These are phyloP conservation scores for Peterozyma toletana DNA, from an alignment of 805 yeast genomes.

Conservation along the genomic window DNA sequence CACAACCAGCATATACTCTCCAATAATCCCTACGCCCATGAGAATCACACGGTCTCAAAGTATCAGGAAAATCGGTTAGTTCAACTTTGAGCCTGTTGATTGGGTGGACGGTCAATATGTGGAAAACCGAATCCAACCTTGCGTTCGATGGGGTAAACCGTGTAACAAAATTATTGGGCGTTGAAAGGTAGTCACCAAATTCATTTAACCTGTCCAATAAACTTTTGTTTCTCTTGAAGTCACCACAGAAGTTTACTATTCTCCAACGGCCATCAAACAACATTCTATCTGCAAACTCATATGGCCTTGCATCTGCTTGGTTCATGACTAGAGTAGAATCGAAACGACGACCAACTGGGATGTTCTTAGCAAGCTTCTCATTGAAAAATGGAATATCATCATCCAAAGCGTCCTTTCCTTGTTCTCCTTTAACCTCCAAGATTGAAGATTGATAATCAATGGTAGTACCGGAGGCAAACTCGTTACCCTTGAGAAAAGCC, in stretches of 20 bases:
- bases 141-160: slow-evolving; percentile 21
- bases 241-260: slow-evolving; percentile 21
- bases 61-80: slow-evolving; percentile 19
- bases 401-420: slow-evolving; percentile 2
- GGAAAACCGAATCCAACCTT: slow-evolving; percentile 18
- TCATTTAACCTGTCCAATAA: slow-evolving; percentile 6
- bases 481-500: slow-evolving; percentile 19
- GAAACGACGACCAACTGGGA: slow-evolving; percentile 20
- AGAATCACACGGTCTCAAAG: slow-evolving; percentile 17
- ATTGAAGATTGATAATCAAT: slow-evolving; percentile 20
- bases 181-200: slow-evolving; percentile 8
- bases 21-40: slow-evolving; percentile 20
- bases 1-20: slow-evolving; percentile 20
- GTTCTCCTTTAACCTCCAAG: slow-evolving; percentile 8
- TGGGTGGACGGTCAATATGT: slow-evolving; percentile 18
- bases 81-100: slow-evolving; percentile 14
- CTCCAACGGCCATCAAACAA: slow-evolving; percentile 24
- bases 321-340: slow-evolving; percentile 15
- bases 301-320: slow-evolving; percentile 20
- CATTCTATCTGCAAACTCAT: slow-evolving; percentile 16
- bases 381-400: slow-evolving; percentile 2
- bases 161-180: slow-evolving; percentile 4
- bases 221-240: slow-evolving; percentile 9
- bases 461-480: slow-evolving; percentile 23
- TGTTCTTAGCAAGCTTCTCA: slow-evolving; percentile 12